phyloP scores from a whole-genome alignment of 1,284 basidiomycete genomes.

The Ganoderma multipileum region DNA sequence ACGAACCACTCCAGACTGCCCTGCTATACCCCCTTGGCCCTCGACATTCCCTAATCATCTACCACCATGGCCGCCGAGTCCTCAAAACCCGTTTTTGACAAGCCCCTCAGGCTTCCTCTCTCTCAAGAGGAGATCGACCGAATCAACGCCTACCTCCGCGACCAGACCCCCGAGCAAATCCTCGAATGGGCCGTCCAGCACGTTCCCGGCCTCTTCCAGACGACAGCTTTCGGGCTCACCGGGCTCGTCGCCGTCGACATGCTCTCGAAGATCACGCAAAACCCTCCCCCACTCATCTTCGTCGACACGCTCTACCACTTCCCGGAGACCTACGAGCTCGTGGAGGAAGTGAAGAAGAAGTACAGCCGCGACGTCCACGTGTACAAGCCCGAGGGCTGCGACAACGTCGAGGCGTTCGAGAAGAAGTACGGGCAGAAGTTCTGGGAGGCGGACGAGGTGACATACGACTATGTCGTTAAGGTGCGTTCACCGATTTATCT shows the following conservation, averaged over 20 bases:
- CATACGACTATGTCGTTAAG: conserved; percentile 95
- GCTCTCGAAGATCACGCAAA: conserved; percentile 79
- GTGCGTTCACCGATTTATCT: conserved; percentile 46
- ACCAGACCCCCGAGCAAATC: conserved; percentile 81
- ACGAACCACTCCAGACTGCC: neutral
- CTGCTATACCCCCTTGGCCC: neutral
- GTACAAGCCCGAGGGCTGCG: conserved; percentile 82
- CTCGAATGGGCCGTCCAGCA: conserved; percentile 84
- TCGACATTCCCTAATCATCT: neutral
- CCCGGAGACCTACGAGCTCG: conserved; percentile 88
- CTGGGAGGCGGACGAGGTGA: conserved; percentile 90
- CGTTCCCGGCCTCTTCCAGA: conserved; percentile 85
- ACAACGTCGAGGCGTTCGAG: conserved; percentile 81
- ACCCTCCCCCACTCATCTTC: conserved; percentile 84
- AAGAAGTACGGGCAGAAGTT: conserved; percentile 80
- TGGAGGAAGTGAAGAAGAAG: conserved; percentile 78
- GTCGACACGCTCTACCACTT: conserved; percentile 98
- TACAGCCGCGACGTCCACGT: conserved; percentile 82
- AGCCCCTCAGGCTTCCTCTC: conserved; percentile 69
- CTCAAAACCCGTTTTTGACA: conserved; percentile 42
- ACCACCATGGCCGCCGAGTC: conserved; percentile 17
- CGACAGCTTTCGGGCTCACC: conserved; percentile 93
- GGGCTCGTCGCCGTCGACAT: conserved; percentile 93
- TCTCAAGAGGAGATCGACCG: conserved; percentile 64
- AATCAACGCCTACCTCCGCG: conserved; percentile 78